Base-by-base conservation (phyloP, 805 yeast species). In the Kazachstania taianensis region DNA sequence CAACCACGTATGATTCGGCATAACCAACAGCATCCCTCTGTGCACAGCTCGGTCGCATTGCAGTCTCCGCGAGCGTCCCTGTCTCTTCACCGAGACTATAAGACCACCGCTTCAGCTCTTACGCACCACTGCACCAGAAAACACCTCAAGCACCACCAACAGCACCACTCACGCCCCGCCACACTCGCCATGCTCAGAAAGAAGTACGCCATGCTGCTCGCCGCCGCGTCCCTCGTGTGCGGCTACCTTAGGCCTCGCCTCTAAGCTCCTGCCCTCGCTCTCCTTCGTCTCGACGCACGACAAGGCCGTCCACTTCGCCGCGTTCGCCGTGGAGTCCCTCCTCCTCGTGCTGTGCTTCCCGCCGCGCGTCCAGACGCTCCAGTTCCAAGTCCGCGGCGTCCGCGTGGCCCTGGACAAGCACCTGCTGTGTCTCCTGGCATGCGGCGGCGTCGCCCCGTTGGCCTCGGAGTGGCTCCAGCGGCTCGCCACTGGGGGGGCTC, bases 381-480 rank as follows among this genome's bases (percentile, higher is more conserved):
- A 22, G 7, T 9, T 15, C 8, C 14, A 16, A 5, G 16, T 3
- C 26, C 12, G 12, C 25, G 25, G 12, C 12, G 25, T 22, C 12
- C 25, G 8, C 2, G 8, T 22, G 8, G 25, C 16, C 9, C 19
- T 7, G 28, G 35, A 41, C 32, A 55, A 55, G 30, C 51, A 46
- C 29, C 10, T 36, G 10, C 20, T 69, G 25, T 63, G 73, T 0
- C 41, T 70, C 7, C 12, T 59, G 0, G 44, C 63, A 3, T 73
- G 80, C 47, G 61, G 74, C 0, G n/a, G 67, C 2, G 61, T 59
- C 2, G 77, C 67, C 0, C 58, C 71, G 10, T 49, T 73, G 3
- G 58, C 61, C 2, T 75, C 75, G 55, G 82, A 75, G 46, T 55
- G 67, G 32, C 37, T 65, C 1, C 82, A 75, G 43, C 14, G 12